Evolutionary conservation across 1,284 basidiomycete genomes (phyloP).

Genomic region (Volvariella surrecta): DNA sequence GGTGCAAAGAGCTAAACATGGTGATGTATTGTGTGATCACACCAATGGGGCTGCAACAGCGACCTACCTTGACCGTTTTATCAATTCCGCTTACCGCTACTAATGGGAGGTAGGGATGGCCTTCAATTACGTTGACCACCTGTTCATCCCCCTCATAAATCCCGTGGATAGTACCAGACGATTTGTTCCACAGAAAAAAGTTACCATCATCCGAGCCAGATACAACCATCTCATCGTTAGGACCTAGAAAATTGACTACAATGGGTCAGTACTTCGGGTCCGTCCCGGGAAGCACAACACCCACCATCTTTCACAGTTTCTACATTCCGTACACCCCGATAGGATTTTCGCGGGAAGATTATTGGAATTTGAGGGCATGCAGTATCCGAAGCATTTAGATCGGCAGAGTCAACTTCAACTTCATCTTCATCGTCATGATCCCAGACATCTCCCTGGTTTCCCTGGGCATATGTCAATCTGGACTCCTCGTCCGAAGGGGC

Average conservation of each 20-base stretch:
- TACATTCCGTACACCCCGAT: slow-evolving; percentile 71
- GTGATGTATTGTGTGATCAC: slow-evolving; percentile 4
- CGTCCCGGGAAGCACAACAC: slow-evolving; percentile 13
- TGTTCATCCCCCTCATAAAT: slow-evolving; percentile 79
- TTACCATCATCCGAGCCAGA: slow-evolving; percentile 91
- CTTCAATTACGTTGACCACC: slow-evolving; percentile 85
- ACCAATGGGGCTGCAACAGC: slow-evolving; percentile 8
- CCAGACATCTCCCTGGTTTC: too few relatives aligned
- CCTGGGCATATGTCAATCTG: too few relatives aligned
- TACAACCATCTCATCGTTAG: slow-evolving; percentile 67
- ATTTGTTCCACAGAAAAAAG: slow-evolving; percentile 81
- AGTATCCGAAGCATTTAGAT: slow-evolving; percentile 18
- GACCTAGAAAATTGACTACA: slow-evolving; percentile 79
- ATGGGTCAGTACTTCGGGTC: not conserved
- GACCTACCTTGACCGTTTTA: slow-evolving; percentile 68
- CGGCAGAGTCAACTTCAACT: slow-evolving; percentile 22
- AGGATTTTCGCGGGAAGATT: slow-evolving; percentile 63
- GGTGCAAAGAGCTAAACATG: slow-evolving; percentile 75
- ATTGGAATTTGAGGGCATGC: slow-evolving; percentile 40
- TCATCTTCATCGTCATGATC: slow-evolving; percentile 22
- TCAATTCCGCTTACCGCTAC: slow-evolving; percentile 89
- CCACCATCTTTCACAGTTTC: slow-evolving; percentile 89
- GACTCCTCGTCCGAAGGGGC: slow-evolving; percentile 9
- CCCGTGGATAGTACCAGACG: slow-evolving; percentile 53
- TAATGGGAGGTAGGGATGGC: slow-evolving; percentile 75